These are phyloP conservation scores for Cryphonectria naterciae DNA, from an alignment of 2,329 filamentous ascomycete species.

Conservation along the genomic window DNA sequence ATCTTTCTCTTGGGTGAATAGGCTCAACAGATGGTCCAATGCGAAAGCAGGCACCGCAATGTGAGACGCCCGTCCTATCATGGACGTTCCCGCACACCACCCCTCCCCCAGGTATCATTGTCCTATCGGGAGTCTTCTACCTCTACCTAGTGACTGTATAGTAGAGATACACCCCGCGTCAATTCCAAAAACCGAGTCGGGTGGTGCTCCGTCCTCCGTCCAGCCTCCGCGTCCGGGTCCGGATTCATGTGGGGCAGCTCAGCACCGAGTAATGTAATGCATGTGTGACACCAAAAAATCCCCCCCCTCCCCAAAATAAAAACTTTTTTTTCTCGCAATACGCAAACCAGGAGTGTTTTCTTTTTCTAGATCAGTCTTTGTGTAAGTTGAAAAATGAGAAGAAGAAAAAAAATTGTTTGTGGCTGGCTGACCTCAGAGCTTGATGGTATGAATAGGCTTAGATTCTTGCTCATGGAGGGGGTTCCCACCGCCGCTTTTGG, in stretches of 20 bases:
- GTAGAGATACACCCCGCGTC: background rate
- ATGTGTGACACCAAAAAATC: background rate
- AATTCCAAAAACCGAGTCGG: background rate
- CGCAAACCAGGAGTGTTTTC: background rate
- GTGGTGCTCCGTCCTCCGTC: background rate
- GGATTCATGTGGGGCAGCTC: background rate
- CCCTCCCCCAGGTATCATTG: background rate
- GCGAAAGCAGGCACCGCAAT: background rate
- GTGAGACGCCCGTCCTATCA: background rate
- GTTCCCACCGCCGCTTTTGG: background rate
- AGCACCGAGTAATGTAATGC: background rate
- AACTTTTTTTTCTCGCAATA: background rate
- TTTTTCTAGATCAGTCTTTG: background rate
- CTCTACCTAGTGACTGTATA: background rate
- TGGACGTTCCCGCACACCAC: background rate
- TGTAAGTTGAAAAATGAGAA: background rate
- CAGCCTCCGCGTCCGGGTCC: background rate
- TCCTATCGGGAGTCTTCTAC: background rate
- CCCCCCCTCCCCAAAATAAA: no score
- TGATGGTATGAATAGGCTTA: background rate
- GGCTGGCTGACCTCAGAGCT: background rate
- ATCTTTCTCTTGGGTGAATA: background rate
- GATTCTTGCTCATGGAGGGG: background rate
- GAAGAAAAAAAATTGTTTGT: background rate
- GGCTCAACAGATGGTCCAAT: background rate